Base-by-base conservation (phyloP, 2,329 filamentous ascomycete genomes). In the Blastomyces parvus region DNA sequence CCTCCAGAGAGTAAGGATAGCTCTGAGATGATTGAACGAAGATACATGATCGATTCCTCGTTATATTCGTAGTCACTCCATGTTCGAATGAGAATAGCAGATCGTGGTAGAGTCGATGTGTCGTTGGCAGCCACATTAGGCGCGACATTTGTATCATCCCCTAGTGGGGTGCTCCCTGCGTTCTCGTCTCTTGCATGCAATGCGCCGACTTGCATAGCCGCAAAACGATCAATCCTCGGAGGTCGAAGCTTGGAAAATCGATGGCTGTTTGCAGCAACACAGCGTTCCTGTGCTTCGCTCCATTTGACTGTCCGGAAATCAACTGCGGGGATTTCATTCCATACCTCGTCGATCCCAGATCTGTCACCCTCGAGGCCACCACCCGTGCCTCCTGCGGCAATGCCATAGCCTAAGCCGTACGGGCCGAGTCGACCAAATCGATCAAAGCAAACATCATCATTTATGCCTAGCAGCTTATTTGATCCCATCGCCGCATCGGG, bases 361-460 rank as follows among this genome's bases (percentile, higher is more conserved):
- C 83, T 86, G 66, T 97, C 89, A 27, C 91, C 91, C 69, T 91
- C 86, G 74, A 95, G 84, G 13, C 90, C 92, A n/a, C 89, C 86
- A 4, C 93, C 91, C 33, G 88, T 86, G 1, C 93, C 93, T 14
- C 93, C 93, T 67, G 83, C 86, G 64, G 86, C 86, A 42, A 83
- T 80, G 40, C 88, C 90, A 74, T 97, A 97, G 9, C 93, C 93
- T 65, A 91, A 85, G 0, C 93, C 93, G 69, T 99, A 99, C 0
- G 93, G 89, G 0, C 90, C 92, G 38, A 94, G 84, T 66, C 91
- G 84, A 2, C 93, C 93, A 72, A 90, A 96, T 1, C 94, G 84
- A 69, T 99, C 94, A 72, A 96, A 97, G 77, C 94, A 99, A 57
- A 97, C 84, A 70, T 96, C 88, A 67, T 95, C 85, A 22, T 88